Percentiles rank a stretch among this genome's conserved stretches.
Conservation (phyloP, 768 basidiomycete genomes). For the Boletus pseudo-olivaceus region DNA sequence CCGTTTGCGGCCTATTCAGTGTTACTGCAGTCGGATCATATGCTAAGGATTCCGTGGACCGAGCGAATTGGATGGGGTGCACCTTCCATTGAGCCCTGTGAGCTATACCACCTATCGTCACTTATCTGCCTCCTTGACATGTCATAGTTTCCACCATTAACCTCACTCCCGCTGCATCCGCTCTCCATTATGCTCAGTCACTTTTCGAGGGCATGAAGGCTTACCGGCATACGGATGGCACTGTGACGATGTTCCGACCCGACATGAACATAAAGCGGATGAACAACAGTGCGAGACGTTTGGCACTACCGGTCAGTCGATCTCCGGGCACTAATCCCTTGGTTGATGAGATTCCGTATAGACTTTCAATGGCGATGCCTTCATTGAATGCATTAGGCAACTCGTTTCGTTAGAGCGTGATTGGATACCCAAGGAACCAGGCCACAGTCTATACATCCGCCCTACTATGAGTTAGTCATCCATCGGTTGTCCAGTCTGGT, state of each 20-base stretch:
- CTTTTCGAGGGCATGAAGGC: conserved; percentile 96
- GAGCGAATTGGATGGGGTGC: conserved; percentile 71
- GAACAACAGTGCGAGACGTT: conserved; percentile 76
- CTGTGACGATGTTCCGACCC: conserved; percentile 83
- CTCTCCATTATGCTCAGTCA: conserved; percentile 90
- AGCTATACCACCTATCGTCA: conserved; percentile 25
- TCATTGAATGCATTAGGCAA: conserved; percentile 79
- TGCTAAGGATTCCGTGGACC: conserved; percentile 78
- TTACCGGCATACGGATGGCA: conserved; percentile 70
- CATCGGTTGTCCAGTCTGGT: neutral
- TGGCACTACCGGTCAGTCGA: conserved; percentile 66
- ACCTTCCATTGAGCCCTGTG: conserved; percentile 82
- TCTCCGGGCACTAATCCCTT: neutral
- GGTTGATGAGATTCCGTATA: conserved; percentile 26
- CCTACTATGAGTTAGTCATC: conserved; percentile 59
- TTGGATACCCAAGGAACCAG: conserved; percentile 88
- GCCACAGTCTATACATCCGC: conserved; percentile 90
- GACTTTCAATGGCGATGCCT: conserved; percentile 74
- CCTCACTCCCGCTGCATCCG: conserved; percentile 46
- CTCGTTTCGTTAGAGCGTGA: conserved; percentile 79
- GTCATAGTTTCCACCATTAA: conserved; percentile 20
- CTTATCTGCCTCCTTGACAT: conserved; percentile 2
- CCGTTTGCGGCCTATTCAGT: conserved; percentile 7
- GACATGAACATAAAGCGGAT: conserved; percentile 98
- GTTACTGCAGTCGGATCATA: conserved; percentile 69